Percentiles rank a stretch among this genome's conserved stretches.
phyloP scores from a whole-genome alignment of 1,284 basidiomycete genomes.

The Puccinia polysora region DNA sequence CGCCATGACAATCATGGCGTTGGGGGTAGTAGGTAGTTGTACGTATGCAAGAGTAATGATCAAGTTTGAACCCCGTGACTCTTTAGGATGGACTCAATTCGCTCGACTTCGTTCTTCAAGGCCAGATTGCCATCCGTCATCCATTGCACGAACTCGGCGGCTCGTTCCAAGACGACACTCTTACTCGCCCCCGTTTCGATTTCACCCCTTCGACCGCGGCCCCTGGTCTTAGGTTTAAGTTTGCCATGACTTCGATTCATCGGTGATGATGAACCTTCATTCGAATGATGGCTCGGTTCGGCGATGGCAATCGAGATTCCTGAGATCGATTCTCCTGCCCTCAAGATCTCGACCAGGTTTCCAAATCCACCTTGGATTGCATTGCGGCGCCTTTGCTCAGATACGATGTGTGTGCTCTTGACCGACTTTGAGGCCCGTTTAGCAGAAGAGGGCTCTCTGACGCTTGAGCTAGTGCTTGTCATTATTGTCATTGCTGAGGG shows the following conservation, averaged over 20 bases:
- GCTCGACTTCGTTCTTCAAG: slow-evolving; percentile 24
- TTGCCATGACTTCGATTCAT: background rate
- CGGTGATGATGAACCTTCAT: background rate
- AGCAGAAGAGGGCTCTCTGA: background rate
- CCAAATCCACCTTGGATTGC: slow-evolving; percentile 39
- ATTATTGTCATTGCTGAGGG: background rate
- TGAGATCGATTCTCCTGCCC: slow-evolving; percentile 14
- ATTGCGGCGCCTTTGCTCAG: slow-evolving; percentile 23
- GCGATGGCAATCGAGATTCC: slow-evolving; percentile 22
- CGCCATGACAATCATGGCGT: no score
- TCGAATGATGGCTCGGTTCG: background rate
- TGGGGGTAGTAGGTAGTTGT: no score
- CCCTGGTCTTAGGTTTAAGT: slow-evolving; percentile 23
- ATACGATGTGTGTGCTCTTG: slow-evolving; percentile 30
- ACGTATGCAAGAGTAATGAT: no score
- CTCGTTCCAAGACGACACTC: slow-evolving; percentile 71
- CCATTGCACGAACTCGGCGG: slow-evolving; percentile 71
- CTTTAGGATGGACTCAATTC: slow-evolving; percentile 10
- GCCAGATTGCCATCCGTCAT: slow-evolving; percentile 55
- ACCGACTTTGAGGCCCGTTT: background rate
- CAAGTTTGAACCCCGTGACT: slow-evolving; percentile 20
- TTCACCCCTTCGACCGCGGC: slow-evolving; percentile 33
- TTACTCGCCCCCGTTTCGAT: slow-evolving; percentile 56
- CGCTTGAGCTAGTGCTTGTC: background rate
- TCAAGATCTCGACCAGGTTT: slow-evolving; percentile 34